Evolutionary conservation across 139 green algal genomes (phyloP).

Genomic region (Chlorella vulgaris): DNA sequence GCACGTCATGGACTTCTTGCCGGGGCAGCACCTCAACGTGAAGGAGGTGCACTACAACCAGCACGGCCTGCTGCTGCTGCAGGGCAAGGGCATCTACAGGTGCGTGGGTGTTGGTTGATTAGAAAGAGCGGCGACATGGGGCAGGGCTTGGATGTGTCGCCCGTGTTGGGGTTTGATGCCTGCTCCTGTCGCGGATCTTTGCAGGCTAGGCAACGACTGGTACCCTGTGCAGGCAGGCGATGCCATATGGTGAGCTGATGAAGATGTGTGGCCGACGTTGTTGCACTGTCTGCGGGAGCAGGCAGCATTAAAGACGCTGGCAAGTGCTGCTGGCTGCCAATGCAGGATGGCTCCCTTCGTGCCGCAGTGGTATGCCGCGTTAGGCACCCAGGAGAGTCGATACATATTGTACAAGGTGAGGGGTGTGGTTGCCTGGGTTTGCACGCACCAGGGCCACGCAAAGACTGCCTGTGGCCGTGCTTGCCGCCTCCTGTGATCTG

Average conservation of each 20-base stretch:
- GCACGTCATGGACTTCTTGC: slow-evolving; percentile 90
- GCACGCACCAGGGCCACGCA: background rate
- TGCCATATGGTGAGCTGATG: slow-evolving; percentile 22
- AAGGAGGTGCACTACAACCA: slow-evolving; percentile 99
- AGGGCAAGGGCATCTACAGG: slow-evolving; percentile 93
- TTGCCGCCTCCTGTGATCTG: too few relatives aligned
- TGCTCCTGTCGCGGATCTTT: too few relatives aligned
- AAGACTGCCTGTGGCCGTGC: too few relatives aligned
- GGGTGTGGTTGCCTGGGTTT: background rate
- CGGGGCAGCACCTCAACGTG: slow-evolving; percentile 79
- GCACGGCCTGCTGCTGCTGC: slow-evolving; percentile 92
- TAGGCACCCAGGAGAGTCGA: slow-evolving; percentile 69
- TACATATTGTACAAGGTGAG: slow-evolving; percentile 91
- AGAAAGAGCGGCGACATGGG: too few relatives aligned
- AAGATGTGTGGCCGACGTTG: background rate
- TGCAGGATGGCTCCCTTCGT: slow-evolving; percentile 87
- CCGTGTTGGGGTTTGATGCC: too few relatives aligned
- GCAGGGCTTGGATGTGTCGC: background rate
- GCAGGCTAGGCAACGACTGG: slow-evolving; percentile 81
- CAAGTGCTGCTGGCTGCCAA: background rate
- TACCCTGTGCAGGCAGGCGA: slow-evolving; percentile 65
- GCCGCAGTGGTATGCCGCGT: slow-evolving; percentile 89
- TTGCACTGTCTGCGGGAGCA: background rate
- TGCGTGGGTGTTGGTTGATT: slow-evolving; percentile 15
- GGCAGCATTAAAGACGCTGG: background rate